phyloP scores from a whole-genome alignment of 306 rosid genomes.

The Ormosia emarginata region DNA sequence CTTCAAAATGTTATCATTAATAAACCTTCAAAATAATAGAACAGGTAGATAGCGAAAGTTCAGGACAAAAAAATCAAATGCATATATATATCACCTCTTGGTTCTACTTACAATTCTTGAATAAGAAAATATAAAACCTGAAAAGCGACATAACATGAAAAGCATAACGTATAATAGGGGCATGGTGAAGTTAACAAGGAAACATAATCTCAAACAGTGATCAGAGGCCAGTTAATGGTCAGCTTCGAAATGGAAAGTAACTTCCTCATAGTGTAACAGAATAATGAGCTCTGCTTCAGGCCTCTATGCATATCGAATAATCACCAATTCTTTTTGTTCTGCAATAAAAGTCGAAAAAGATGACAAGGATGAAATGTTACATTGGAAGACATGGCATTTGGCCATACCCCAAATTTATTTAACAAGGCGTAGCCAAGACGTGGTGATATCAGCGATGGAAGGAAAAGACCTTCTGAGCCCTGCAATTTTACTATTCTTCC shows the following conservation, averaged over 20 bases:
- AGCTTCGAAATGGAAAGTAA: constrained; percentile 1
- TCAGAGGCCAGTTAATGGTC: constrained; percentile 1
- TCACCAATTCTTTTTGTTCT: constrained; percentile 9
- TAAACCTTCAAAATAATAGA: not conserved
- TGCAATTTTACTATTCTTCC: not conserved
- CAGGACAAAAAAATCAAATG: not conserved
- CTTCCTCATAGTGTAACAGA: constrained; percentile 5
- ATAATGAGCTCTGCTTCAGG: constrained; percentile 7
- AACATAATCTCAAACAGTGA: not conserved
- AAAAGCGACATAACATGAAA: not conserved
- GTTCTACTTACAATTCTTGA: constrained; percentile 20
- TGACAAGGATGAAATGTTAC: not conserved
- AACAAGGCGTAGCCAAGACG: not conserved
- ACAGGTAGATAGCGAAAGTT: not conserved
- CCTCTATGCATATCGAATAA: constrained; percentile 16
- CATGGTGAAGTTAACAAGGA: constrained; percentile 10
- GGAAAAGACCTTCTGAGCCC: not conserved
- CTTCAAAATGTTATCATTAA: not conserved
- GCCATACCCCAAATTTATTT: constrained; percentile 7
- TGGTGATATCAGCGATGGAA: not conserved
- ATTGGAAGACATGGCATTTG: not conserved
- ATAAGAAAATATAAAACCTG: not conserved
- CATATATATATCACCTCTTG: not conserved
- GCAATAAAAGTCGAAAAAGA: constrained; percentile 13
- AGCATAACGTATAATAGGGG: not conserved